Evolutionary conservation across 305 asterid species (phyloP).

Genomic region (Rubia occidens): DNA sequence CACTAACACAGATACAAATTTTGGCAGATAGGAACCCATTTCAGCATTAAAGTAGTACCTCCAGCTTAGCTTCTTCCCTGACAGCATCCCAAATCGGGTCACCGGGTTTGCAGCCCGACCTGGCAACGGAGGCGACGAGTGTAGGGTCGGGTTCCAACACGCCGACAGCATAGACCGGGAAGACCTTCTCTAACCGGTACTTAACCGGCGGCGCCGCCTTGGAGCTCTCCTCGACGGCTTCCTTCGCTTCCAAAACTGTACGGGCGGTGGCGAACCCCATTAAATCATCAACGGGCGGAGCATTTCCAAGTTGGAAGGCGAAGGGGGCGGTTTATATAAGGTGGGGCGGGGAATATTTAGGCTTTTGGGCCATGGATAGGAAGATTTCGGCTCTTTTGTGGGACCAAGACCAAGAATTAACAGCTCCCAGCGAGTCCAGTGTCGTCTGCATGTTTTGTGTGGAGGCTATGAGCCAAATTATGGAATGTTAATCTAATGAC

Average conservation of each 20-base stretch:
- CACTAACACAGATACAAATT: background rate
- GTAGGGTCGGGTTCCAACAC: constrained; percentile 31
- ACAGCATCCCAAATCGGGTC: constrained; percentile 45
- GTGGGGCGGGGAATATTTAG: constrained; percentile 7
- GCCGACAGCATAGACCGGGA: constrained; percentile 42
- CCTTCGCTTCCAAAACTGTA: constrained; percentile 4
- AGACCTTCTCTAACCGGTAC: constrained; percentile 26
- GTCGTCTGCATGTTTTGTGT: background rate
- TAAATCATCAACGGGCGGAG: background rate
- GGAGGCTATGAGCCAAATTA: background rate
- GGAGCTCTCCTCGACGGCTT: constrained; percentile 10
- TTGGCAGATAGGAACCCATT: background rate
- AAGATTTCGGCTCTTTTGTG: background rate
- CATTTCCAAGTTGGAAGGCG: background rate
- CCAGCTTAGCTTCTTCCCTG: constrained; percentile 29
- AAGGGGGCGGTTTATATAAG: background rate
- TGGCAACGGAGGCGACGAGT: constrained; percentile 29
- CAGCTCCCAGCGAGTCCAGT: background rate
- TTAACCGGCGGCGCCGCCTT: constrained; percentile 10
- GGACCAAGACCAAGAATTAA: background rate
- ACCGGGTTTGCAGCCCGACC: constrained; percentile 29
- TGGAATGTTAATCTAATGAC: background rate
- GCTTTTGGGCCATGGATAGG: too few relatives aligned
- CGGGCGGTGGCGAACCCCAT: constrained; percentile 29
- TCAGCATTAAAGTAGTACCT: constrained; percentile 21